These are phyloP conservation scores for Orbilia javanica DNA, from an alignment of 2,329 filamentous ascomycete genomes.

Conservation along the genomic window DNA sequence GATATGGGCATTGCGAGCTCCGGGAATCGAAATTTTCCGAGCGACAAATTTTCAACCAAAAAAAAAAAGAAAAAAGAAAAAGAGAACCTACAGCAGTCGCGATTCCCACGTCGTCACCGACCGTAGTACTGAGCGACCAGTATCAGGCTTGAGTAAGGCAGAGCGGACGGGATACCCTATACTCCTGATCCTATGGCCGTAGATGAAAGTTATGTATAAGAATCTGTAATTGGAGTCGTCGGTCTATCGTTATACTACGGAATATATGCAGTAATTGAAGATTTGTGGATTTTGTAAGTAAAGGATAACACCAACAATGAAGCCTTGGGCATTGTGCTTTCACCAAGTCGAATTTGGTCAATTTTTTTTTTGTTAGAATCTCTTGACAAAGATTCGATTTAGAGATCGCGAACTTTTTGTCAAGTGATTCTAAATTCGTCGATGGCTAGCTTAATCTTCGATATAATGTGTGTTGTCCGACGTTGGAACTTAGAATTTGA, in stretches of 20 bases:
- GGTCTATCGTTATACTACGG: neutral
- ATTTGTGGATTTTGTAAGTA: neutral
- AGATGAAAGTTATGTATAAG: conserved; percentile 5
- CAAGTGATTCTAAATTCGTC: no score
- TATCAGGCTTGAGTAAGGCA: conserved; percentile 55
- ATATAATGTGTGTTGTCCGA: neutral
- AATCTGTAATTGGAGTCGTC: neutral
- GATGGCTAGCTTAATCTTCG: neutral
- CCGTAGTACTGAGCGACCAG: conserved; percentile 51
- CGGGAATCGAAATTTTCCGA: no score
- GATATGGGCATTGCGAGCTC: no score
- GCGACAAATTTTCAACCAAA: no score
- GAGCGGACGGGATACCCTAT: conserved; percentile 48
- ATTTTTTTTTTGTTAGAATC: no score
- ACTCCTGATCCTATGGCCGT: conserved; percentile 21
- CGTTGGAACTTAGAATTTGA: neutral
- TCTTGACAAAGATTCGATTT: no score
- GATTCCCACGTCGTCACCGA: conserved; percentile 34
- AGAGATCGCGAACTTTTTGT: no score
- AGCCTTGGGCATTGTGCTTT: no score
- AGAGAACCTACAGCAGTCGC: conserved; percentile 15
- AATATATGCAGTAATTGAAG: no score
- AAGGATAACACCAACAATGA: neutral
- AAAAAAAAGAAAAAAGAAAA: neutral
- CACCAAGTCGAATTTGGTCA: no score